Conservation (phyloP, 2,329 filamentous ascomycete species). For the Venturia carpophila region DNA sequence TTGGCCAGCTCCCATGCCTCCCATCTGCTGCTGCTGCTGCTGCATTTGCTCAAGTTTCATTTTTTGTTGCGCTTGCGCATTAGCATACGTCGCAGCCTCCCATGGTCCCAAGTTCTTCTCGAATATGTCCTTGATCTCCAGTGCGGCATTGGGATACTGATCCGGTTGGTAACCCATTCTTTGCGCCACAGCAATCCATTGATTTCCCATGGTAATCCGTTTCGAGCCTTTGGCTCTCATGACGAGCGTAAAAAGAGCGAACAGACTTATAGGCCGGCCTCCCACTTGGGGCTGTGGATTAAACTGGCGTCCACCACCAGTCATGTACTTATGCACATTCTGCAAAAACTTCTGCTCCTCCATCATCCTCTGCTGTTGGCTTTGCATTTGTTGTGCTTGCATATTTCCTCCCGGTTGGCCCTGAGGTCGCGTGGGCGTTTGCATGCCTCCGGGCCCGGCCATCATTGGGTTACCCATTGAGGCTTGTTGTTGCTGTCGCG, state of each 20-base stretch:
- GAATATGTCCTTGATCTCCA: slow-evolving; percentile 64
- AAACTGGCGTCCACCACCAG: slow-evolving; percentile 61
- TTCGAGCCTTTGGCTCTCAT: slow-evolving; percentile 71
- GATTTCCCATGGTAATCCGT: slow-evolving; percentile 58
- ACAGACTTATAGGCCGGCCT: slow-evolving; percentile 65
- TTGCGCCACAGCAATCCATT: slow-evolving; percentile 65
- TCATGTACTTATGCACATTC: slow-evolving; percentile 70
- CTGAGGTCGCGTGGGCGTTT: slow-evolving; percentile 23
- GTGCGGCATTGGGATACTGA: slow-evolving; percentile 53
- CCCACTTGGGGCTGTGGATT: slow-evolving; percentile 67
- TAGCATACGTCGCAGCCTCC: slow-evolving; percentile 58
- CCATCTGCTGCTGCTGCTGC: slow-evolving; percentile 29
- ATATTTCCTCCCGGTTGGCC: slow-evolving; percentile 7
- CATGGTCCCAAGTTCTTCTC: slow-evolving; percentile 69
- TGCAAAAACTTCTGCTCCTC: slow-evolving; percentile 46
- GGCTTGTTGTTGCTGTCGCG: slow-evolving; percentile 29
- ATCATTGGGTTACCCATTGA: slow-evolving; percentile 31
- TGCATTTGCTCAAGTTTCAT: slow-evolving; percentile 29
- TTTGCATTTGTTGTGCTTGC: slow-evolving; percentile 15
- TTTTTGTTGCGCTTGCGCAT: slow-evolving; percentile 36
- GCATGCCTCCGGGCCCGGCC: slow-evolving; percentile 29
- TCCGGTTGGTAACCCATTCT: slow-evolving; percentile 36
- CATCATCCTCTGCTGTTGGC: slow-evolving; percentile 20
- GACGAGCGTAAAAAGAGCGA: slow-evolving; percentile 70
- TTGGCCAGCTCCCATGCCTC: slow-evolving; percentile 26